Conservation (phyloP, 2,329 filamentous ascomycete species). For the Penicillium sp. region DNA sequence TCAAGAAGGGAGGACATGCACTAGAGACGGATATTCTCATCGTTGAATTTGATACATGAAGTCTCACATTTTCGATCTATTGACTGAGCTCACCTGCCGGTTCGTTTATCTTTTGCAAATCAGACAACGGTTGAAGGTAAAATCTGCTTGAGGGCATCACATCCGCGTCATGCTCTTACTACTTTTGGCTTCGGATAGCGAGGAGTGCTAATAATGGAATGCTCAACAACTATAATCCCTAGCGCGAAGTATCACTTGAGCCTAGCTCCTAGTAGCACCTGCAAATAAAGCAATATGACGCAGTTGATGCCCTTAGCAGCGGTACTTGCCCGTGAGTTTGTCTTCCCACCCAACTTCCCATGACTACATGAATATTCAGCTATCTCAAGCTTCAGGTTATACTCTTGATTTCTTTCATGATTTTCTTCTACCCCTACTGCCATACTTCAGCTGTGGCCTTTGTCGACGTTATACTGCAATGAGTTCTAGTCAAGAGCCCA, state of each 20-base stretch:
- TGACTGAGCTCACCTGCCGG: too few relatives aligned
- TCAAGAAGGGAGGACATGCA: slow-evolving; percentile 8
- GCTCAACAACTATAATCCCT: too few relatives aligned
- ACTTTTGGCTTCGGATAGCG: background rate
- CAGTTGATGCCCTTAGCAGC: too few relatives aligned
- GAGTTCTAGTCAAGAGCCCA: background rate
- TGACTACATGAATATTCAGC: background rate
- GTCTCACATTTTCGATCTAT: background rate
- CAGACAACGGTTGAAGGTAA: too few relatives aligned
- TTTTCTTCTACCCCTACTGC: background rate
- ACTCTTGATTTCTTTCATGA: background rate
- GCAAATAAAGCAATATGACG: too few relatives aligned
- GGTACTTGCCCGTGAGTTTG: background rate
- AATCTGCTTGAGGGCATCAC: background rate
- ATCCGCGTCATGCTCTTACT: background rate
- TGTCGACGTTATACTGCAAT: background rate
- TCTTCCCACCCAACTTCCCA: background rate
- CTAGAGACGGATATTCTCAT: slow-evolving; percentile 13
- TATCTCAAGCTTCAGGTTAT: background rate
- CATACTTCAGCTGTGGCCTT: background rate
- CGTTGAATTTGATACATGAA: slow-evolving; percentile 5
- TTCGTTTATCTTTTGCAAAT: too few relatives aligned
- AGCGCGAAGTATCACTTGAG: too few relatives aligned
- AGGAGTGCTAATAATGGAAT: too few relatives aligned
- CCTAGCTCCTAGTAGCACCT: too few relatives aligned